Evolutionary conservation across 768 basidiomycete genomes (phyloP), one percentile per base, ranked within the genome.

Genomic region (Hypholoma fasciculare): DNA sequence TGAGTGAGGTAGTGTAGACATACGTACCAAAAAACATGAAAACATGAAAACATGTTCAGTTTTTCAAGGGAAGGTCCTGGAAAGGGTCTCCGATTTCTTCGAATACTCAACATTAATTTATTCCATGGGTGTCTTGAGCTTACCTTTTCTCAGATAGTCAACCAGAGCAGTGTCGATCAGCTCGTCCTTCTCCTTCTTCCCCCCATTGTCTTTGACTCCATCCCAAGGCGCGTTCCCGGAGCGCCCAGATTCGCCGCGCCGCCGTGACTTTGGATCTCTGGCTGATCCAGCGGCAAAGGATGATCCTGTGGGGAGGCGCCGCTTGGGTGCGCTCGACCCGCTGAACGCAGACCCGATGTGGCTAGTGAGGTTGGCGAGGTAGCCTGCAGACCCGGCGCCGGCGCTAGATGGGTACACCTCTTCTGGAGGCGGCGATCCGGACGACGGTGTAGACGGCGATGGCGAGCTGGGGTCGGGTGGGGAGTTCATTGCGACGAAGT

Each of bases 1-100:
- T 9, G 9, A 34, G 30, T 23, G 23, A 23, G 23, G 23, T 23
- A 4, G 1, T 23, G 9, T 34, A 34, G 30, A 34, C 30, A 34
- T 7, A 9, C 30, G 30, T 9, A 34, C 30, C 30, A 34, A 34
- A 34, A 34, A 34, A 23, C 23, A 23, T 23, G 23, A 4, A 23
- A 34, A 34, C 30, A 34, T 34, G 43, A 13, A 37, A 4, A 48
- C 12, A 20, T 26, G 46, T 52, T 54, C 40, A 62, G 42, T 57
- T 39, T 51, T 61, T 62, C 53, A 65, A 26, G 42, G 52, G 57
- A 54, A 66, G 60, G 19, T 83, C 80, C 43, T 74, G 67, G 67
- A 85, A 83, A 30, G 83, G 83, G 71, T 85, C 83, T 19, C 82
- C 82, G 39, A 84, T 78, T 64, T 84, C 82, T 83, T 63, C 30